These are phyloP conservation scores for Colletotrichum musicola DNA, from an alignment of 2,329 filamentous ascomycete species.

Conservation along the genomic window DNA sequence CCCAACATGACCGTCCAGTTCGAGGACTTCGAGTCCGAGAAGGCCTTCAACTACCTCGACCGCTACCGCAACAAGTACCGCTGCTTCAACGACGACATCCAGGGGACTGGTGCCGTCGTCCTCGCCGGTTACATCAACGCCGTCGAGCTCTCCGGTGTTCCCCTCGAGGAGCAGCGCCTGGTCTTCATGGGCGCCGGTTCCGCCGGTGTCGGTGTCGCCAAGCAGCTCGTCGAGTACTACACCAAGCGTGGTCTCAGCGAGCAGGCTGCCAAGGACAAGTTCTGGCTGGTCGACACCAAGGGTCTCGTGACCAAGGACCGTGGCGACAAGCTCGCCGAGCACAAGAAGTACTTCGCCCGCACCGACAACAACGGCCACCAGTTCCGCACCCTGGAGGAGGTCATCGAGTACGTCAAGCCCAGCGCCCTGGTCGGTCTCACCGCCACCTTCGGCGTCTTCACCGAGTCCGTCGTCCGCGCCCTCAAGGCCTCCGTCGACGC, in stretches of 20 bases:
- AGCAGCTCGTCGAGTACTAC: constrained; percentile 98
- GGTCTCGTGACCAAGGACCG: constrained; percentile 94
- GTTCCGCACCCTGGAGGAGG: constrained; percentile 86
- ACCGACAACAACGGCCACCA: constrained; percentile 74
- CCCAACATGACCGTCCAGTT: constrained; percentile 85
- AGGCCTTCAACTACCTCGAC: constrained; percentile 92
- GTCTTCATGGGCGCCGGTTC: constrained; percentile 97
- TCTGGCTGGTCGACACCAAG: constrained; percentile 98
- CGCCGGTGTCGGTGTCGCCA: constrained; percentile 95
- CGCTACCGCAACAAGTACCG: constrained; percentile 90
- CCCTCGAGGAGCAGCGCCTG: constrained; percentile 89
- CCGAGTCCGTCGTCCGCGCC: constrained; percentile 83
- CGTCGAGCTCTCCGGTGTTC: constrained; percentile 87
- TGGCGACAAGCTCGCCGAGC: constrained; percentile 92
- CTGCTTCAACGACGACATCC: constrained; percentile 99
- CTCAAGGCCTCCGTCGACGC: constrained; percentile 74
- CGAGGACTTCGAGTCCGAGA: constrained; percentile 94
- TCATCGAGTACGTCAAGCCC: constrained; percentile 95
- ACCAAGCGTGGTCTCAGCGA: constrained; percentile 91
- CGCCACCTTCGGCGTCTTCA: constrained; percentile 95
- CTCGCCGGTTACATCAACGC: constrained; percentile 80
- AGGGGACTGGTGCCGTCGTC: constrained; percentile 96
- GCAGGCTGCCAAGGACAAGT: constrained; percentile 87
- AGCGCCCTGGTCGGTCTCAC: constrained; percentile 95
- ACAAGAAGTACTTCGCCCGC: constrained; percentile 81